Evolutionary conservation across 2,329 filamentous ascomycete genomes (phyloP), one percentile per base, ranked within the genome.

Genomic region (Escovopsis sp.): DNA sequence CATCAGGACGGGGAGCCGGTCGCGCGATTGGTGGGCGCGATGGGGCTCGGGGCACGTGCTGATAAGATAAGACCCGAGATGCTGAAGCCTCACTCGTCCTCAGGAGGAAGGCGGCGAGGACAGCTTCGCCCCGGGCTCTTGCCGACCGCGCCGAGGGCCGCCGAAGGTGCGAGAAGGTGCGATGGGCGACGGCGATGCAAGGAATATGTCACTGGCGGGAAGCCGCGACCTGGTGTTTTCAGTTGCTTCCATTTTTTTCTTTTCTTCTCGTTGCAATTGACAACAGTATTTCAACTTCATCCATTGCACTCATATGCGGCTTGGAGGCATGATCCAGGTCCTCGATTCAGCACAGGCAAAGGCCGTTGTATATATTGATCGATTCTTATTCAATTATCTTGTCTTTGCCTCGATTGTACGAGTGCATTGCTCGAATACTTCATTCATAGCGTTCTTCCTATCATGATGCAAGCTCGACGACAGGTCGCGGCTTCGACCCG

Each of bases 161-260:
- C 51, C 53, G 63, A 66, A 66, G 47, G 45, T 64, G 50, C 63
- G 54, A 63, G 63, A 66, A 66, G 50, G 49, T 55, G 52, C 61
- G 50, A 29, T 29, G 27, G 27, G 27, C 27, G 27, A 29, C 7
- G 25, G 4, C 11, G 7, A 29, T 29, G 25, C 25, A 27, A 9
- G 25, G 6, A 27, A 5, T 29, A 36, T 36, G 27, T 29, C 27
- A 29, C 27, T 29, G 27, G 27, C 27, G 27, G 27, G 27, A 29
- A 29, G 27, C 8, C 27, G 27, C 27, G 27, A 29, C 11, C n/a
- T 4, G 8, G 27, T 15, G 11, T 20, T 6, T 35, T 35, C 8
- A 38, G 11, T 25, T 4, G 27, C 24, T n/a, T 32, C 27, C n/a
- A 30, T 15, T 10, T 31, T 31, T 33, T 31, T 29, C 35, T 12